Evolutionary conservation across 2,329 filamentous ascomycete species (phyloP).

Genomic region (Thelonectria olida): DNA sequence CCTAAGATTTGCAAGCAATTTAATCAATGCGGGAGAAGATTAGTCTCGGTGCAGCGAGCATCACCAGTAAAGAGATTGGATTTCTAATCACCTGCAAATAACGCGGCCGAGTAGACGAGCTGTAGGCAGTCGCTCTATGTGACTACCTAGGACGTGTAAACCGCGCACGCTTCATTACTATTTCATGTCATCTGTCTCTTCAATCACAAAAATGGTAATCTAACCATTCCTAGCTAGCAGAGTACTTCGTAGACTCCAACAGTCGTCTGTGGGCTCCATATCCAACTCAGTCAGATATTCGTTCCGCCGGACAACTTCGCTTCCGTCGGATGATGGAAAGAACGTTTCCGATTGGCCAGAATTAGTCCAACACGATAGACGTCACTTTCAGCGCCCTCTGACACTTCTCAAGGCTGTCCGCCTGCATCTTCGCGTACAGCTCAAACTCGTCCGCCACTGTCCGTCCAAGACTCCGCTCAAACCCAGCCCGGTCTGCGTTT

Average conservation of each 20-base stretch:
- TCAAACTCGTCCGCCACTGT: slow-evolving; percentile 2
- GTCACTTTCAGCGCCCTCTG: neutral
- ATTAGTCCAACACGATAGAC: neutral
- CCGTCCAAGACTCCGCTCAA: neutral
- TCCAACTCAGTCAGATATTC: neutral
- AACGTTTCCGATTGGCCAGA: neutral
- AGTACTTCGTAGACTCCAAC: neutral
- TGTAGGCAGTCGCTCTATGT: neutral
- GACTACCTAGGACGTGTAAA: neutral
- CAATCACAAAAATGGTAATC: neutral
- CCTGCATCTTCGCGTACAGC: slow-evolving; percentile 2
- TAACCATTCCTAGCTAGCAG: neutral
- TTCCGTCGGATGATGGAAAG: neutral
- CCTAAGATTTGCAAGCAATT: too few species aligned
- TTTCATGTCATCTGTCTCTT: neutral
- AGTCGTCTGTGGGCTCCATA: too few species aligned
- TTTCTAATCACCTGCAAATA: neutral
- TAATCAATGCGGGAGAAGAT: too few species aligned
- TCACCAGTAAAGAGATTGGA: neutral
- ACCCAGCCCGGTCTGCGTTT: neutral
- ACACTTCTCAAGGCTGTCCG: neutral
- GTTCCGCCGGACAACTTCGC: neutral
- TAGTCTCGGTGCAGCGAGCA: neutral
- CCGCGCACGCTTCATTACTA: neutral
- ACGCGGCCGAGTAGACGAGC: neutral